Evolutionary conservation across 2,329 filamentous ascomycete genomes (phyloP), one percentile per base, ranked within the genome.

Genomic region (Sclerotinia minor): DNA sequence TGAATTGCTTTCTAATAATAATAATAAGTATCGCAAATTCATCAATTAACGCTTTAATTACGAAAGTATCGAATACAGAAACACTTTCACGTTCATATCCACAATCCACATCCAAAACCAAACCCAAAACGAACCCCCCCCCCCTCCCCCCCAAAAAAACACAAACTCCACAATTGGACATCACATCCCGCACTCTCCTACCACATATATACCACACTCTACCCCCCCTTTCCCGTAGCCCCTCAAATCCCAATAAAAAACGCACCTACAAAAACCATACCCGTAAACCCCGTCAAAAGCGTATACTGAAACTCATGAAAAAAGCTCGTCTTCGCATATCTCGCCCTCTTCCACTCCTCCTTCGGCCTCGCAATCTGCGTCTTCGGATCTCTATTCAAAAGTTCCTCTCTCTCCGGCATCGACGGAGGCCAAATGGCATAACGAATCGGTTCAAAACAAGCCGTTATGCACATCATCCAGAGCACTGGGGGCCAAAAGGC

Each of bases 401-500:
- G 77, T 7, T 85, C 81, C 74, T 87, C 83, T 21, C 87, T 81
- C 44, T 86, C 83, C 0, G 85, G 84, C 78, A 87, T 82, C 3
- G 74, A 77, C 0, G 87, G 87, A 0, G 87, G 87, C 71, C 84
- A 83, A 65, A 89, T 83, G 32, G 85, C 84, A 73, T 89, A 89
- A 1, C 80, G 79, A 57, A 89, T 80, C 0, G 87, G 87, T 0
- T 82, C 85, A n/a, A 61, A 72, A 5, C 78, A 77, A 0, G 82
- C 78, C 47, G 79, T 67, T 29, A 70, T 44, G 13, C 55, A 55
- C 41, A 71, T 63, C 5, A 74, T 57, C 84, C 84, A 87, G 35
- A 85, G 78, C 54, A 87, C 73, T 0, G 86, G 86, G 7, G 85
- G 85, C 86, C 86, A 89, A 77, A 84, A 85, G 17, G 84, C 85